A percentile compares a stretch with the other conserved stretches of the same genome.
phyloP scores from a whole-genome alignment of 2,329 filamentous ascomycete genomes.

The Penicillium occitanis region DNA sequence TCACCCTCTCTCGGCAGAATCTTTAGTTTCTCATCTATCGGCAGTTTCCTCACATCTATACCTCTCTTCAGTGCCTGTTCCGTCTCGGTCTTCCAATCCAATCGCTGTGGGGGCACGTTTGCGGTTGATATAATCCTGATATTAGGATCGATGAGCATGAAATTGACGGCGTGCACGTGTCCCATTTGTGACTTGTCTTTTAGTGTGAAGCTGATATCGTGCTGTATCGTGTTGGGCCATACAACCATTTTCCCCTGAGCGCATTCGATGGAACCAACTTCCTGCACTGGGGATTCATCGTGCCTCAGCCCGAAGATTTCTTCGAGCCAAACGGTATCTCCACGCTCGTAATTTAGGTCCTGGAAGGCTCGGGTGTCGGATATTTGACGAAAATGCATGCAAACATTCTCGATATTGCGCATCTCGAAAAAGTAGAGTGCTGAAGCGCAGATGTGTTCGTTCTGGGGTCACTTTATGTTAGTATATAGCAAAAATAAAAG shows the following conservation, averaged over 20 bases:
- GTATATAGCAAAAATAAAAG: not conserved
- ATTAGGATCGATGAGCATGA: constrained; percentile 62
- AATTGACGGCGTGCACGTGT: constrained; percentile 54
- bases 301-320: constrained; percentile 32
- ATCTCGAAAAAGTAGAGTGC: constrained; percentile 63
- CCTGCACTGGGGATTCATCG: constrained; percentile 30
- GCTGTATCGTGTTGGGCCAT: constrained; percentile 47
- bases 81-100: constrained; percentile 45
- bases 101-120: constrained; percentile 55
- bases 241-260: constrained; percentile 27
- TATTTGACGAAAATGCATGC: constrained; percentile 53
- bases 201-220: constrained; percentile 54
- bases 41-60: constrained; percentile 24
- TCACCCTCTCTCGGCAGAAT: constrained; percentile 23
- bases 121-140: constrained; percentile 54
- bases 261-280: constrained; percentile 26
- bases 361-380: constrained; percentile 33
- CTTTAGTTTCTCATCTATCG: constrained; percentile 26
- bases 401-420: constrained; percentile 58
- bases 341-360: constrained; percentile 32
- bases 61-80: constrained; percentile 6
- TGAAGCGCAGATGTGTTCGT: constrained; percentile 65
- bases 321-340: constrained; percentile 33
- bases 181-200: constrained; percentile 53
- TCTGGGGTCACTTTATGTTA: constrained; percentile 34